phyloP scores from a whole-genome alignment of 805 yeast species.

The Candida pseudoglaebosa region DNA sequence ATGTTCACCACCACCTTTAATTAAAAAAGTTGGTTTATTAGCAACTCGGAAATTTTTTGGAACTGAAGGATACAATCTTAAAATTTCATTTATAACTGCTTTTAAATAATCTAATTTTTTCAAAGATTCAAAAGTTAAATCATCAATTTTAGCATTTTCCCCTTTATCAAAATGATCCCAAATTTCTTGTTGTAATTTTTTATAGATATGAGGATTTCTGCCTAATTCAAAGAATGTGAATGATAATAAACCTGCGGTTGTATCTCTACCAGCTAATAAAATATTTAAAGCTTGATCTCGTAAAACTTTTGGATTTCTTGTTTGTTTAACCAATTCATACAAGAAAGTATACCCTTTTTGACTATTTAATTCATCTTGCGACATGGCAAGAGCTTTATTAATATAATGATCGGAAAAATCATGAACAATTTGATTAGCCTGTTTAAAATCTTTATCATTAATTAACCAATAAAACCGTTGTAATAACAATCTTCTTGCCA shows the following conservation, averaged over 20 bases:
- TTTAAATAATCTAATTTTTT: constrained; percentile 34
- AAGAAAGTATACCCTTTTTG: constrained; percentile 33
- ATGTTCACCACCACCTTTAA: constrained; percentile 28
- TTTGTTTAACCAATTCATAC: constrained; percentile 38
- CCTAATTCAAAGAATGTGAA: constrained; percentile 30
- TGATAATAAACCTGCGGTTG: constrained; percentile 35
- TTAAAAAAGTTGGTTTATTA: constrained; percentile 28
- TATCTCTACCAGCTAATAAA: constrained; percentile 38
- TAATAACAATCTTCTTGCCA: constrained; percentile 30
- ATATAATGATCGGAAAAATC: constrained; percentile 29
- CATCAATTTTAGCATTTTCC: constrained; percentile 16
- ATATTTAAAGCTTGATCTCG: constrained; percentile 40
- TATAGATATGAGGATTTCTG: constrained; percentile 27
- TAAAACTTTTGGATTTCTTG: constrained; percentile 32
- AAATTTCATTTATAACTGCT: constrained; percentile 28
- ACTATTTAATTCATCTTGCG: constrained; percentile 25
- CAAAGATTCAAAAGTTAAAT: constrained; percentile 30
- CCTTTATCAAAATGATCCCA: constrained; percentile 22
- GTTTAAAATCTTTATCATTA: constrained; percentile 27
- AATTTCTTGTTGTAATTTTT: constrained; percentile 25
- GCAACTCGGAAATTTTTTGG: constrained; percentile 32
- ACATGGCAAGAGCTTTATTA: constrained; percentile 24
- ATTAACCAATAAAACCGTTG: constrained; percentile 23
- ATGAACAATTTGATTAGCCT: constrained; percentile 28
- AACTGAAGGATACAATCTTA: constrained; percentile 33